phyloP scores from a whole-genome alignment of 2,329 filamentous ascomycete genomes.

The Dactylellina leptospora region DNA sequence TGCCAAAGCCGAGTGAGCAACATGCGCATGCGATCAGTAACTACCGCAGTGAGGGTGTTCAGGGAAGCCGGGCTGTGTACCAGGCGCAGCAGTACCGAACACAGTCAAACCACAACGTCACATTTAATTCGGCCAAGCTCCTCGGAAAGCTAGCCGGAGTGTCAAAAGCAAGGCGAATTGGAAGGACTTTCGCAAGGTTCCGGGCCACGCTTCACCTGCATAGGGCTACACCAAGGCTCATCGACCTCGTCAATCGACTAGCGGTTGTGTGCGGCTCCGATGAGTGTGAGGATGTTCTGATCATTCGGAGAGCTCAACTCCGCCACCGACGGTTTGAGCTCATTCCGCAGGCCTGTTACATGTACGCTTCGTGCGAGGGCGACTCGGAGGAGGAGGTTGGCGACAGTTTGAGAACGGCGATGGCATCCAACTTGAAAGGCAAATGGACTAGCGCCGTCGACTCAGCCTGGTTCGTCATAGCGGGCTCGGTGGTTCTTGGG shows the following conservation, averaged over 20 bases:
- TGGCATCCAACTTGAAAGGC: background rate
- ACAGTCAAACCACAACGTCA: conserved; percentile 20
- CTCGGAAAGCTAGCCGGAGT: conserved; percentile 30
- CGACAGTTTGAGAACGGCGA: conserved; percentile 10
- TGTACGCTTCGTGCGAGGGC: background rate
- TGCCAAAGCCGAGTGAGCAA: background rate
- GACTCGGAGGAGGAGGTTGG: background rate
- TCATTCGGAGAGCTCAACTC: conserved; percentile 5
- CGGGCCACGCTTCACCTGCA: too few relatives aligned
- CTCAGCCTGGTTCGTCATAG: background rate
- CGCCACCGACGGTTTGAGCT: conserved; percentile 4
- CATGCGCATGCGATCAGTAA: too few relatives aligned
- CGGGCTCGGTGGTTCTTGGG: background rate
- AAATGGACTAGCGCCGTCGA: background rate
- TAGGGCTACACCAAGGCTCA: conserved; percentile 14
- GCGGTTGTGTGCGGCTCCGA: background rate
- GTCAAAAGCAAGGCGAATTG: conserved; percentile 7
- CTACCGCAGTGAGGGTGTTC: too few relatives aligned
- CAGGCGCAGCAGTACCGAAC: background rate
- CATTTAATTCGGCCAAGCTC: background rate
- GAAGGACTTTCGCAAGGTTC: background rate
- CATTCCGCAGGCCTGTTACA: background rate
- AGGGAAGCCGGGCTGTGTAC: conserved; percentile 3
- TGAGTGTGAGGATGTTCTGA: background rate
- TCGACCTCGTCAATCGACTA: background rate